Evolutionary conservation across 192 early-diverging fungal species (phyloP).

Genomic region (Linnemannia exigua): DNA sequence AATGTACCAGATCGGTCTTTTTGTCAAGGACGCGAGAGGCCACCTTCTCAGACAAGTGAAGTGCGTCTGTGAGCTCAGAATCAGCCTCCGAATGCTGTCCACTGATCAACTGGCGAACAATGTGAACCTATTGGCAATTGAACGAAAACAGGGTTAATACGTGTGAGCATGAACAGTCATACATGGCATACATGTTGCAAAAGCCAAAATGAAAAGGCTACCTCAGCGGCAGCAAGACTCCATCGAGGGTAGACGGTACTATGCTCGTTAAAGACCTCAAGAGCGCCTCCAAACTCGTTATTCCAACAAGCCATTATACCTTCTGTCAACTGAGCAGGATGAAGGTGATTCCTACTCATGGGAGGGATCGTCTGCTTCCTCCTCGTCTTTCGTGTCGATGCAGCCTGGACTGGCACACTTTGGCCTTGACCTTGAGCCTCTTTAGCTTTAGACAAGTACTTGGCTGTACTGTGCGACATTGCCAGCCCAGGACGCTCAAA

Average conservation of each 20-base stretch:
- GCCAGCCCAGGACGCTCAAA: neutral
- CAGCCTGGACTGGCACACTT: neutral
- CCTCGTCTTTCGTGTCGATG: slow-evolving; percentile 1
- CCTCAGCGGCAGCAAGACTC: slow-evolving; percentile 55
- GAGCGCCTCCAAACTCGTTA: slow-evolving; percentile 53
- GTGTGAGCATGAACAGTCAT: too few species aligned
- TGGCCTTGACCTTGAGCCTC: neutral
- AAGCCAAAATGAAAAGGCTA: neutral
- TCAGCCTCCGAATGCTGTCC: slow-evolving; percentile 56
- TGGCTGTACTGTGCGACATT: neutral
- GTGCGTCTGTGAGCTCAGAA: slow-evolving; percentile 51
- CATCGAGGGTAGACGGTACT: slow-evolving; percentile 43
- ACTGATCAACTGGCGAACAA: slow-evolving; percentile 55
- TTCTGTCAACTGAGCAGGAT: slow-evolving; percentile 28
- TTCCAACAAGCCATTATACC: slow-evolving; percentile 57
- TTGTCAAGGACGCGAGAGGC: slow-evolving; percentile 46
- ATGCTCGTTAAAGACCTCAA: slow-evolving; percentile 45
- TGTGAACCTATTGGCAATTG: slow-evolving; percentile 32
- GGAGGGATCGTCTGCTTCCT: slow-evolving; percentile 20
- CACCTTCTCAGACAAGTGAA: slow-evolving; percentile 53
- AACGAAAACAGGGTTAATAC: neutral
- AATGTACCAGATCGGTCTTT: slow-evolving; percentile 46
- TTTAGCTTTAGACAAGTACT: neutral
- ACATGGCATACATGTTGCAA: too few species aligned
- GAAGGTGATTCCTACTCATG: slow-evolving; percentile 46